A percentile compares a stretch with the other conserved stretches of the same genome.
Evolutionary conservation across 176 grass and related monocot species (phyloP).

Genomic region (Eragrostis curvula): DNA sequence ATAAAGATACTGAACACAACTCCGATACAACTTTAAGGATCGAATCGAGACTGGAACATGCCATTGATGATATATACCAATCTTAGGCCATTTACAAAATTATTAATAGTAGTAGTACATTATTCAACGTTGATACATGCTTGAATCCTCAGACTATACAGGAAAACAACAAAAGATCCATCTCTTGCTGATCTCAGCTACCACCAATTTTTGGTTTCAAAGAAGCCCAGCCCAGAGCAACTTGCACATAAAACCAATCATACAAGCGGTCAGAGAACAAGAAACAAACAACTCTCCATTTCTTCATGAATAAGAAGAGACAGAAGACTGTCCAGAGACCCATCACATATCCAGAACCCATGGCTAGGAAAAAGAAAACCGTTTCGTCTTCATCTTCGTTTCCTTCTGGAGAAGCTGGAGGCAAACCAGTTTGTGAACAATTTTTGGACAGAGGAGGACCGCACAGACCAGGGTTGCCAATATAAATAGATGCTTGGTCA

Average conservation of each 20-base stretch:
- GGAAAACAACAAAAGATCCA: background rate
- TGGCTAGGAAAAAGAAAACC: background rate
- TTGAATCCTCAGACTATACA: background rate
- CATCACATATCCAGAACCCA: background rate
- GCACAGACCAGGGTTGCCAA: conserved; percentile 37
- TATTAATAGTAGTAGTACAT: too few species aligned
- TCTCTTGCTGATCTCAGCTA: too few species aligned
- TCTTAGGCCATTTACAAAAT: too few species aligned
- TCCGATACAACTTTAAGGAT: too few species aligned
- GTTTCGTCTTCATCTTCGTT: background rate
- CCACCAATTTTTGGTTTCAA: background rate
- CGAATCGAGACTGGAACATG: too few species aligned
- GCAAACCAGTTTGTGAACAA: background rate
- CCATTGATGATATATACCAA: too few species aligned
- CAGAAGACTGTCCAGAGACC: conserved; percentile 31
- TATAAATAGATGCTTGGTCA: background rate
- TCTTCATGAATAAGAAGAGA: background rate
- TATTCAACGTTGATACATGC: background rate
- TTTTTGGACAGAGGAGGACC: conserved; percentile 25
- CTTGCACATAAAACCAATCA: conserved; percentile 31
- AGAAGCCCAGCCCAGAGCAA: background rate
- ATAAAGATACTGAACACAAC: too few species aligned
- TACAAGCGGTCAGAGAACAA: background rate
- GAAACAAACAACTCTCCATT: conserved; percentile 24
- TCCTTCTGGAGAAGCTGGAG: background rate